These are phyloP conservation scores for Zalaria sp. DNA, from an alignment of 2,329 filamentous ascomycete genomes.

Conservation along the genomic window DNA sequence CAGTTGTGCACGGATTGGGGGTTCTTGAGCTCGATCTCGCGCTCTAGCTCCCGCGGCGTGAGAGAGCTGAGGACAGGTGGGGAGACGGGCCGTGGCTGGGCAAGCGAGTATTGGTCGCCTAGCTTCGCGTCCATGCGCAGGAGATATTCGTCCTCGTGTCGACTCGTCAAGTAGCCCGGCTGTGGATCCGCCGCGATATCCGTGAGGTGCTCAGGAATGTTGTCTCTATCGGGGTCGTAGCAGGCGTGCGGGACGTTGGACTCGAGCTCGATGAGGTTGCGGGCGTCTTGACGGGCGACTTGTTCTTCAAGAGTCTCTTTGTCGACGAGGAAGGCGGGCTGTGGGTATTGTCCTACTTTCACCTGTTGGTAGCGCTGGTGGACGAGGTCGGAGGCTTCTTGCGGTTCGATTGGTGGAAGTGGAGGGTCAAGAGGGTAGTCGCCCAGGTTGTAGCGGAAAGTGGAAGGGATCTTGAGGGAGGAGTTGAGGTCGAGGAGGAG, in stretches of 20 bases:
- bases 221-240: slow-evolving; percentile 5
- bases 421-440: slow-evolving; percentile 23
- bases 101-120: slow-evolving; percentile 30
- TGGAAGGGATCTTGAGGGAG: slow-evolving; percentile 59
- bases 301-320: slow-evolving; percentile 16
- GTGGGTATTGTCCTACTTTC: slow-evolving; percentile 14
- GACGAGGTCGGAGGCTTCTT: slow-evolving; percentile 15
- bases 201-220: slow-evolving; percentile 19
- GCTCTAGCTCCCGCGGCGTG: slow-evolving; percentile 32
- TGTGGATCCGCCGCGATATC: slow-evolving; percentile 41
- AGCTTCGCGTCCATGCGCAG: slow-evolving; percentile 45
- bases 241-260: slow-evolving; percentile 23
- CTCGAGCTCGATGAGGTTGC: slow-evolving; percentile 23
- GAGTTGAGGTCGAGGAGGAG: slow-evolving; percentile 83
- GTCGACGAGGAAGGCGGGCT: slow-evolving; percentile 16
- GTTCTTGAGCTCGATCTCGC: slow-evolving; percentile 49
- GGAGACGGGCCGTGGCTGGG: slow-evolving; percentile 21
- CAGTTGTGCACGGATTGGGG: slow-evolving; percentile 92
- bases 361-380: slow-evolving; percentile 22
- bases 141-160: slow-evolving; percentile 63
- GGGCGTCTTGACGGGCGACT: slow-evolving; percentile 14
- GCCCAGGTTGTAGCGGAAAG: slow-evolving; percentile 59
- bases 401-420: slow-evolving; percentile 22
- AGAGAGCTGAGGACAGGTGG: slow-evolving; percentile 25
- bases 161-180: slow-evolving; percentile 51